Evolutionary conservation across 192 early-diverging fungal species (phyloP).

Genomic region (Entophlyctis luteolus): DNA sequence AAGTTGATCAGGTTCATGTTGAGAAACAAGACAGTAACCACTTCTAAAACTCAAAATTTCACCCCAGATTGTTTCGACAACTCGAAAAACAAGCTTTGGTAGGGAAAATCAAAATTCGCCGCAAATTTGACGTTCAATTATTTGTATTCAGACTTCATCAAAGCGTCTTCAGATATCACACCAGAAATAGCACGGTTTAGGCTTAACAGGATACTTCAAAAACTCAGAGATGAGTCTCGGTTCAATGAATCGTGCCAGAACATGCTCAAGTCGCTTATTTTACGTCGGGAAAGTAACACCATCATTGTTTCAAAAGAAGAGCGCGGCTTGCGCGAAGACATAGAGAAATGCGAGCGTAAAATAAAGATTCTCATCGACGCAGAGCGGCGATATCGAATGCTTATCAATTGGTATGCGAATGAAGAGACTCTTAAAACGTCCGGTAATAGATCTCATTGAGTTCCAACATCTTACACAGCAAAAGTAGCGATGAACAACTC

Average conservation of each 20-base stretch:
- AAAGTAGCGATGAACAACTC: background rate
- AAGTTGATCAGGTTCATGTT: background rate
- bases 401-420: constrained; percentile 14
- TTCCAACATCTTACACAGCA: too few relatives aligned
- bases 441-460: background rate
- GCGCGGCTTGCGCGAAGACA: constrained; percentile 9
- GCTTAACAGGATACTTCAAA: background rate
- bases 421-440: background rate
- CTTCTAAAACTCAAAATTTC: background rate
- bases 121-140: background rate
- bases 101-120: background rate
- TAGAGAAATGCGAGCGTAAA: constrained; percentile 9
- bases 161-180: background rate
- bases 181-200: constrained; percentile 8
- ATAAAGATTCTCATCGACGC: background rate
- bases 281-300: background rate
- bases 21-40: background rate
- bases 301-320: constrained; percentile 18
- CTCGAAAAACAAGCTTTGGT: constrained; percentile 9
- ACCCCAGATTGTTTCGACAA: background rate
- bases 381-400: background rate
- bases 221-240: background rate
- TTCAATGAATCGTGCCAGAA: constrained; percentile 12
- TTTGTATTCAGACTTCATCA: background rate
- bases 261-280: constrained; percentile 5